These are phyloP conservation scores for Mycena albidolilacea DNA, from an alignment of 768 basidiomycete genomes.

Conservation along the genomic window DNA sequence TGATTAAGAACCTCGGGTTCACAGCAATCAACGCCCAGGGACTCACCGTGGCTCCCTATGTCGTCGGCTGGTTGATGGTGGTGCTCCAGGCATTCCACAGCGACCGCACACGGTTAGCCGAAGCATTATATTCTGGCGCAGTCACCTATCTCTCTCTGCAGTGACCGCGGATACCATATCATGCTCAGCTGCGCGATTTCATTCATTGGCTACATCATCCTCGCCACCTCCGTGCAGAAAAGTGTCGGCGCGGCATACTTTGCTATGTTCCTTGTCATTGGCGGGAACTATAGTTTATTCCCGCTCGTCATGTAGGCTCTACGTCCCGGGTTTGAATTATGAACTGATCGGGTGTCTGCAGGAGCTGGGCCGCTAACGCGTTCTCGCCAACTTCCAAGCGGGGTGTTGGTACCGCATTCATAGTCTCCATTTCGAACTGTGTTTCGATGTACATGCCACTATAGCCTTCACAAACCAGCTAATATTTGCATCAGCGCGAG, in stretches of 20 bases:
- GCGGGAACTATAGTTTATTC: slow-evolving; percentile 69
- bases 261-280: slow-evolving; percentile 69
- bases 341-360: slow-evolving; percentile 38
- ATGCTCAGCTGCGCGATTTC: slow-evolving; percentile 64
- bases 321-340: background rate
- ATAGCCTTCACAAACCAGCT: background rate
- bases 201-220: slow-evolving; percentile 67
- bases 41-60: slow-evolving; percentile 70
- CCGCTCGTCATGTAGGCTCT: slow-evolving; percentile 69
- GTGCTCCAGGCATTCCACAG: slow-evolving; percentile 69
- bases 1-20: slow-evolving; percentile 71
- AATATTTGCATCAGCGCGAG: slow-evolving; percentile 55
- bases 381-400: slow-evolving; percentile 74
- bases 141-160: background rate
- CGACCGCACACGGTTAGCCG: slow-evolving; percentile 56
- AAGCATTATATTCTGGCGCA: background rate
- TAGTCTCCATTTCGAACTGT: slow-evolving; percentile 72
- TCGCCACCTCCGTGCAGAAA: slow-evolving; percentile 63
- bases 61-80: slow-evolving; percentile 70
- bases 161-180: slow-evolving; percentile 70
- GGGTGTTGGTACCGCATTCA: slow-evolving; percentile 73
- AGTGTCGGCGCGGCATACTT: slow-evolving; percentile 68
- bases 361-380: slow-evolving; percentile 73
- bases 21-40: slow-evolving; percentile 71
- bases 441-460: slow-evolving; percentile 63